These are phyloP conservation scores for Gyrodon lividus DNA, from an alignment of 768 basidiomycete genomes.

Conservation along the genomic window DNA sequence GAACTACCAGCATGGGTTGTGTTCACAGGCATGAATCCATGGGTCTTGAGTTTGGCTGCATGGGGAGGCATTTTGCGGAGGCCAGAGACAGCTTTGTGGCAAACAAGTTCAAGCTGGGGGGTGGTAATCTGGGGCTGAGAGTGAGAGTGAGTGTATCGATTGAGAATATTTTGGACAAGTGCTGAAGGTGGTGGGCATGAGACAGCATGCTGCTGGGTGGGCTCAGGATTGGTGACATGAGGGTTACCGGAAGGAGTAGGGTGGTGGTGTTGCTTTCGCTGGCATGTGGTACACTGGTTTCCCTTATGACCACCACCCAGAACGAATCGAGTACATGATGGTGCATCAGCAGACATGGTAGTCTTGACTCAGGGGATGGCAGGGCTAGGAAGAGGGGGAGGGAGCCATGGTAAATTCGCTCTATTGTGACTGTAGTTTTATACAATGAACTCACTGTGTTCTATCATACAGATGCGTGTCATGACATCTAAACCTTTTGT, in stretches of 20 bases:
- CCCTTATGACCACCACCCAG: neutral
- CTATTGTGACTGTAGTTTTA: neutral
- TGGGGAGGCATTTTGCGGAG: neutral
- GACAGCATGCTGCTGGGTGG: neutral
- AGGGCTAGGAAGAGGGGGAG: too few relatives aligned
- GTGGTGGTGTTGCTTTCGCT: constrained; percentile 3
- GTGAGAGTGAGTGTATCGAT: neutral
- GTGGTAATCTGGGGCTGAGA: neutral
- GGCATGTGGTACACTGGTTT: neutral
- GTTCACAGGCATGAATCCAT: neutral
- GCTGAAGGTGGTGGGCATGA: neutral
- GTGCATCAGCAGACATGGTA: neutral
- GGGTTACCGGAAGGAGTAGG: neutral
- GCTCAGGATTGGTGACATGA: too few relatives aligned
- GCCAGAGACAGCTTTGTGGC: neutral
- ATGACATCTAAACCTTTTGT: constrained; percentile 9
- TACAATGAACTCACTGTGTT: neutral
- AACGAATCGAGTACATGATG: constrained; percentile 2
- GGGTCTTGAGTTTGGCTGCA: neutral
- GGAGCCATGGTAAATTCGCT: neutral
- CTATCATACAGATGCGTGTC: constrained; percentile 3
- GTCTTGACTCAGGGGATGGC: neutral
- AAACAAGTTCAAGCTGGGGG: neutral
- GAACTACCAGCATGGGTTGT: neutral
- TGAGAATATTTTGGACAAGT: neutral